A percentile compares a stretch with the other conserved stretches of the same genome.
phyloP scores from a whole-genome alignment of 306 rosid genomes.

The Quercus glauca region DNA sequence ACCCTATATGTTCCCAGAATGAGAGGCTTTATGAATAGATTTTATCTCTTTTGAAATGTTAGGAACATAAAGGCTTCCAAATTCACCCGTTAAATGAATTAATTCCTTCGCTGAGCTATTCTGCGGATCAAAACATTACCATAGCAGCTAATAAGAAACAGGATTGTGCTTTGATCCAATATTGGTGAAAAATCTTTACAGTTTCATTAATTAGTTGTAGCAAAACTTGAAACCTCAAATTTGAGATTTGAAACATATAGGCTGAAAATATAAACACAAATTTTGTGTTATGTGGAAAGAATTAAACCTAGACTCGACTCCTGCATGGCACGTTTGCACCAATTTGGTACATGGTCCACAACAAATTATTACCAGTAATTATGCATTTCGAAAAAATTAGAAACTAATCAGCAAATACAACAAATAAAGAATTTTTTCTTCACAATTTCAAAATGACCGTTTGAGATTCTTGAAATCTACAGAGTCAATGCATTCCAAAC shows the following conservation, averaged over 20 bases:
- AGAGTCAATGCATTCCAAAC: conserved; percentile 72
- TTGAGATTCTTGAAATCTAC: conserved; percentile 59
- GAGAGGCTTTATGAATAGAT: too few relatives aligned
- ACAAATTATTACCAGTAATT: neutral
- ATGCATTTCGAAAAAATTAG: neutral
- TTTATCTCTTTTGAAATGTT: too few relatives aligned
- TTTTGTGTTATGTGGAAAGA: neutral
- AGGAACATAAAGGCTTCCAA: too few relatives aligned
- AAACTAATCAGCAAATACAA: neutral
- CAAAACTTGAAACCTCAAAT: neutral
- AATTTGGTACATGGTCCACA: neutral
- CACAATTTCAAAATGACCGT: conserved; percentile 48
- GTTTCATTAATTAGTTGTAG: neutral
- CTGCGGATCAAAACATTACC: too few relatives aligned
- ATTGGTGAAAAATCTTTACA: neutral
- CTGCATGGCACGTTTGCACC: neutral
- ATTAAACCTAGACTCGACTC: neutral
- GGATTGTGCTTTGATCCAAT: neutral
- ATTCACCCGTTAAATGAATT: neutral
- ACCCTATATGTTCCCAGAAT: too few relatives aligned
- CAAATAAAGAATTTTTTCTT: neutral
- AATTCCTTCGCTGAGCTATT: too few relatives aligned
- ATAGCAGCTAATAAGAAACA: neutral
- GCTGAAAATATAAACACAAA: neutral
- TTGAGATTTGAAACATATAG: neutral